Evolutionary conservation across 352 stramenopile genomes (phyloP).

Genomic region (Elongisporangium undulatum): DNA sequence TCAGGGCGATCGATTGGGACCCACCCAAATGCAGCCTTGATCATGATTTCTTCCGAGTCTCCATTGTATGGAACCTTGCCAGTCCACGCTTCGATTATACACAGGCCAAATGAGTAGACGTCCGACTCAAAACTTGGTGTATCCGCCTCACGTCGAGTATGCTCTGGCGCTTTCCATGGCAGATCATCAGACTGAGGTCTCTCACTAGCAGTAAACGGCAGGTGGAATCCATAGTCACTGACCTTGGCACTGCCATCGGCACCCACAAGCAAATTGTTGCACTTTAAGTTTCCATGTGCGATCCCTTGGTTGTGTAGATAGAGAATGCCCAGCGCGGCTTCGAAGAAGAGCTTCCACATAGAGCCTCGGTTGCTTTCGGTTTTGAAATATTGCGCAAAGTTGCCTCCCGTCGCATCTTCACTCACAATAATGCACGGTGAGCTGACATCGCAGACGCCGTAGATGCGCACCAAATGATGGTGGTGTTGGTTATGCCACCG

Average conservation of each 20-base stretch:
- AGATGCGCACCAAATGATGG: conserved; percentile 30
- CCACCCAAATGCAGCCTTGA: too few species aligned
- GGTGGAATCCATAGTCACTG: conserved; percentile 32
- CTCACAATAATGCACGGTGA: conserved; percentile 25
- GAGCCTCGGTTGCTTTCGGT: conserved; percentile 10
- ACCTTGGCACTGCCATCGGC: conserved; percentile 23
- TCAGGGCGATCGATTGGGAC: too few species aligned
- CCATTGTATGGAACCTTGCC: too few species aligned
- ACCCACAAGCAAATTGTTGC: conserved; percentile 76
- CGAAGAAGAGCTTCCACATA: too few species aligned
- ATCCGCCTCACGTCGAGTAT: too few species aligned
- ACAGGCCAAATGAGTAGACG: too few species aligned
- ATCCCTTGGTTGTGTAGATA: conserved; percentile 28
- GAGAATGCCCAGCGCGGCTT: conserved; percentile 22
- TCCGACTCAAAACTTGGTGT: too few species aligned
- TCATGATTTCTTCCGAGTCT: too few species aligned
- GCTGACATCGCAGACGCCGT: conserved; percentile 38
- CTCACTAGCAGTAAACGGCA: too few species aligned
- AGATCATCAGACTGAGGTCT: background rate
- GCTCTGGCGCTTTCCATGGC: too few species aligned
- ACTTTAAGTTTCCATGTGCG: conserved; percentile 84
- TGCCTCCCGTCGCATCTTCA: conserved; percentile 33
- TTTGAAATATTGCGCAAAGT: conserved; percentile 34
- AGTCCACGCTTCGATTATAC: too few species aligned
- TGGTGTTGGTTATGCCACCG: conserved; percentile 30